These are phyloP conservation scores for Fusarium citri DNA, from an alignment of 2,329 filamentous ascomycete genomes.

Conservation along the genomic window DNA sequence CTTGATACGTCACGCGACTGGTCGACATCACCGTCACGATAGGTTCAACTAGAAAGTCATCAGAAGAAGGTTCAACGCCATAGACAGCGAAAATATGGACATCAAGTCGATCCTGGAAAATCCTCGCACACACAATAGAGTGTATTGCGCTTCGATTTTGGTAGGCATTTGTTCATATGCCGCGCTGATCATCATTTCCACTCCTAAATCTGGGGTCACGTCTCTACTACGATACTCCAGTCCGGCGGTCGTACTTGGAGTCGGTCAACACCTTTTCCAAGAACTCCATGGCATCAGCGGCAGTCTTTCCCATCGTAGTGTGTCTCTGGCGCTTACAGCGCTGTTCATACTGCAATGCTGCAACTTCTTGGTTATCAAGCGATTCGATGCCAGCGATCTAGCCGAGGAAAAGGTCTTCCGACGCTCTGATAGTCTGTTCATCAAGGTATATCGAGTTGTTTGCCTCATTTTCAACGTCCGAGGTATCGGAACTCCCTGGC, in stretches of 20 bases:
- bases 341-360: background rate
- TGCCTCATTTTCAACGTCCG: background rate
- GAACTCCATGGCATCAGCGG: background rate
- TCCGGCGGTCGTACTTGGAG: background rate
- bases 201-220: background rate
- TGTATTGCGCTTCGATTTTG: background rate
- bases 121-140: no score
- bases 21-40: background rate
- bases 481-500: background rate
- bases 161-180: background rate
- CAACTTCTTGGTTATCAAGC: background rate
- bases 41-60: background rate
- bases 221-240: background rate
- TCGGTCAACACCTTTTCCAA: background rate
- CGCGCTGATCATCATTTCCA: background rate
- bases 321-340: background rate
- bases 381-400: background rate
- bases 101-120: background rate
- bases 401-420: background rate
- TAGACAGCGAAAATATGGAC: background rate
- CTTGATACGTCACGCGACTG: background rate
- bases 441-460: background rate
- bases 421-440: rapidly evolving
- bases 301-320: background rate
- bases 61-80: no score